phyloP scores from a whole-genome alignment of 805 yeast species.

The Scheffersomyces amazonensis region DNA sequence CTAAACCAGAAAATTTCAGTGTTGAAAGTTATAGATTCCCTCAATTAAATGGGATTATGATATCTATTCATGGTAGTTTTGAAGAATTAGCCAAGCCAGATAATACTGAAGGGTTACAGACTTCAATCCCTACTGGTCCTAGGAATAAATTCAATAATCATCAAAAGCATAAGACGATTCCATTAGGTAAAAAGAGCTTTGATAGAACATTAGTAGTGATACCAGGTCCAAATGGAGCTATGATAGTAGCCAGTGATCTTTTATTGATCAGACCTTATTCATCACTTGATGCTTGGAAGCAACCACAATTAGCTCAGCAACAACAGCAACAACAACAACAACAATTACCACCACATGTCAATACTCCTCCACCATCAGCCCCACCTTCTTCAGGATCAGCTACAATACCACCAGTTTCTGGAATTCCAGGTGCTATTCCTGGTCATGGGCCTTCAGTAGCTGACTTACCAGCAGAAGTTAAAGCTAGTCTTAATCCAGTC shows the following conservation, averaged over 20 bases:
- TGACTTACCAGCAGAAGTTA: slow-evolving; percentile 56
- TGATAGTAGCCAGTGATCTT: slow-evolving; percentile 86
- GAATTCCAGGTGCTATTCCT: slow-evolving; percentile 10
- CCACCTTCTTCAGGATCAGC: slow-evolving; percentile 5
- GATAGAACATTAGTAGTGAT: slow-evolving; percentile 83
- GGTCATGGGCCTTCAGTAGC: slow-evolving; percentile 23
- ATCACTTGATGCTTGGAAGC: slow-evolving; percentile 55
- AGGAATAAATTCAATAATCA: slow-evolving; percentile 15
- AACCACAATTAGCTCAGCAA: not conserved
- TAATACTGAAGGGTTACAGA: slow-evolving; percentile 15
- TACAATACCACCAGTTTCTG: slow-evolving; percentile 12
- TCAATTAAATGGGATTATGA: slow-evolving; percentile 71
- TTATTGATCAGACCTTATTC: slow-evolving; percentile 63
- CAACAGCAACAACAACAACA: slow-evolving; percentile 2
- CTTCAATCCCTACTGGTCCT: slow-evolving; percentile 9
- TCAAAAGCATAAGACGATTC: slow-evolving; percentile 27
- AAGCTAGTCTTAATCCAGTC: slow-evolving; percentile 44
- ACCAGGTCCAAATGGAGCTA: slow-evolving; percentile 61
- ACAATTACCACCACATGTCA: not conserved
- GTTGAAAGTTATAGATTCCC: slow-evolving; percentile 76
- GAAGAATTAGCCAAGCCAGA: slow-evolving; percentile 65
- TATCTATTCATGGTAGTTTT: slow-evolving; percentile 81
- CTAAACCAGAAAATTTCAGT: slow-evolving; percentile 63
- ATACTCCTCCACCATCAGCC: slow-evolving; percentile 2
- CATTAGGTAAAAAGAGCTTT: slow-evolving; percentile 66